A percentile compares a stretch with the other conserved stretches of the same genome.
phyloP scores from a whole-genome alignment of 192 early-diverging fungal species.

The Allomyces macrogynus region DNA sequence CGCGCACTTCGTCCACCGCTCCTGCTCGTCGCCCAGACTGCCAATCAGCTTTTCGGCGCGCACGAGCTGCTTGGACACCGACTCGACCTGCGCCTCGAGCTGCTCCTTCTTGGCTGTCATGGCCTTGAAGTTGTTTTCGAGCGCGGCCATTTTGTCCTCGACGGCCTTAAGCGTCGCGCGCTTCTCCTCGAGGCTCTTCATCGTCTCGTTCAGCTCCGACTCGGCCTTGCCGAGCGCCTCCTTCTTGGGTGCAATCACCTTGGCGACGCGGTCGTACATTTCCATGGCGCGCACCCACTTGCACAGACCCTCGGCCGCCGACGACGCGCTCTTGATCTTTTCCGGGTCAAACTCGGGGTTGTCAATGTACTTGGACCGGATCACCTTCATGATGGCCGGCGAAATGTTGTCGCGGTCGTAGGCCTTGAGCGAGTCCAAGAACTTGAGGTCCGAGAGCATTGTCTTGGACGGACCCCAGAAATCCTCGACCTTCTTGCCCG shows the following conservation, averaged over 20 bases:
- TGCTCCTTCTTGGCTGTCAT: conserved; percentile 78
- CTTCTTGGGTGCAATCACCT: conserved; percentile 84
- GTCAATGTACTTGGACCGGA: conserved; percentile 53
- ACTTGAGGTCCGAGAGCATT: conserved; percentile 82
- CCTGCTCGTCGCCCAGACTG: conserved; percentile 81
- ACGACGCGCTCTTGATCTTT: conserved; percentile 85
- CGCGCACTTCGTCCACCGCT: conserved; percentile 75
- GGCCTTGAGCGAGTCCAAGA: conserved; percentile 86
- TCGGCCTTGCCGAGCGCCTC: conserved; percentile 72
- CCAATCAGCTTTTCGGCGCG: conserved; percentile 68
- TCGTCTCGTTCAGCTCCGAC: conserved; percentile 46
- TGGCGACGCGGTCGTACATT: conserved; percentile 71
- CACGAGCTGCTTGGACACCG: conserved; percentile 76
- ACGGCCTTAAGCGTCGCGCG: conserved; percentile 61
- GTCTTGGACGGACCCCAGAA: conserved; percentile 82
- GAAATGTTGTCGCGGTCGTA: conserved; percentile 79
- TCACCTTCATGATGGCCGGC: conserved; percentile 48
- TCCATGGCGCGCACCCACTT: conserved; percentile 98
- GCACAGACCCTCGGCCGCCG: conserved; percentile 91
- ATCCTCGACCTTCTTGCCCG: conserved; percentile 22
- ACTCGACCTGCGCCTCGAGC: conserved; percentile 83
- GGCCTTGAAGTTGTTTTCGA: conserved; percentile 89
- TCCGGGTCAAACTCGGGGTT: conserved; percentile 87
- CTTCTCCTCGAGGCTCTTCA: conserved; percentile 44
- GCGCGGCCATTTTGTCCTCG: conserved; percentile 67